phyloP scores from a whole-genome alignment of 768 basidiomycete genomes.

The Rossbeevera mucosa region DNA sequence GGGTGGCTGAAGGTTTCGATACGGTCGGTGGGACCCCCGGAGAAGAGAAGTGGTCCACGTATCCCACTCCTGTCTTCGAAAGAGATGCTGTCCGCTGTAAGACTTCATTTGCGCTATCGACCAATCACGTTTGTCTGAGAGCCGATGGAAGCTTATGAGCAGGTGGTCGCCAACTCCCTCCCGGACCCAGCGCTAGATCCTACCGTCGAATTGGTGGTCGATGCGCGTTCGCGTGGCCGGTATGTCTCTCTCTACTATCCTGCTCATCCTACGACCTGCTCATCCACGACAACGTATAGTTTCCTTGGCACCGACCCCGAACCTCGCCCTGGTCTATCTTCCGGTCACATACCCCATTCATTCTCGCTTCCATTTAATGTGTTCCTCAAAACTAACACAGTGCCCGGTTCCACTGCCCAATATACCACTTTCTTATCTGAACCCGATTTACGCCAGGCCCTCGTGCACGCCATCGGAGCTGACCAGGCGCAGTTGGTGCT shows the following conservation, averaged over 20 bases:
- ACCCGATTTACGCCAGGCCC: constrained; percentile 52
- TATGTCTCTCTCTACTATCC: constrained; percentile 29
- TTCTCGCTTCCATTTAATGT: constrained; percentile 77
- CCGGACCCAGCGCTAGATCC: constrained; percentile 41
- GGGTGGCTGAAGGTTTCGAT: constrained; percentile 64
- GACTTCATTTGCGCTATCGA: constrained; percentile 30
- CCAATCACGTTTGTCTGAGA: constrained; percentile 25
- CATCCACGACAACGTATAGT: constrained; percentile 37
- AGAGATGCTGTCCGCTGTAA: constrained; percentile 42
- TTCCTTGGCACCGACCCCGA: constrained; percentile 81
- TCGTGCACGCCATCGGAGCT: constrained; percentile 61
- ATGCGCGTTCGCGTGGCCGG: constrained; percentile 84
- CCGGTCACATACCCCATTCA: constrained; percentile 90
- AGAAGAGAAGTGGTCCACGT: constrained; percentile 31
- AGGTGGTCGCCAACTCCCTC: constrained; percentile 69
- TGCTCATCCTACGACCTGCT: constrained; percentile 1
- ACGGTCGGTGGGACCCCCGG: constrained; percentile 36
- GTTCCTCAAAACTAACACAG: constrained; percentile 52
- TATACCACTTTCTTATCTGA: constrained; percentile 59
- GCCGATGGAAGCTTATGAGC: constrained; percentile 60
- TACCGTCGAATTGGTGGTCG: constrained; percentile 68
- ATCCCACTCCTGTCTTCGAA: constrained; percentile 53
- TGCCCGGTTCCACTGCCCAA: constrained; percentile 34
- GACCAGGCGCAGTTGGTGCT: constrained; percentile 54
- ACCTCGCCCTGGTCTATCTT: constrained; percentile 81